Conservation (phyloP, 176 grass and related monocot species). For the Thinopyrum elongatum region DNA sequence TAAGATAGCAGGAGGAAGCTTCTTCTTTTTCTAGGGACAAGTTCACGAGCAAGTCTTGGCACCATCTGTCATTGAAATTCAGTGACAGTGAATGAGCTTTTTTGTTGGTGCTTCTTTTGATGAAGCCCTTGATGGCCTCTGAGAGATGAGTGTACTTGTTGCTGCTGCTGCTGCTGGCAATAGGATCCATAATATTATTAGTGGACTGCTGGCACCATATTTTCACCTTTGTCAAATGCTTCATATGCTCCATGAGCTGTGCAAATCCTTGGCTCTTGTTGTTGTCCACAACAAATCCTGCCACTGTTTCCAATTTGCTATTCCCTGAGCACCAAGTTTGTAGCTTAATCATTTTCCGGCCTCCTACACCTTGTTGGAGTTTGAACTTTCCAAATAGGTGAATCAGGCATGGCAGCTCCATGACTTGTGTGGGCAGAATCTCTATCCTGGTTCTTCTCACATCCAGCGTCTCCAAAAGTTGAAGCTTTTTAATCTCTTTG, state of each 20-base stretch:
- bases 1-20: background rate
- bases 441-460: background rate
- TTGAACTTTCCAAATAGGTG: background rate
- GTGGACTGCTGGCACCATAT: background rate
- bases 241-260: conserved; percentile 4
- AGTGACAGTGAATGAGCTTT: background rate
- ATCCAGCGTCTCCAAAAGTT: background rate
- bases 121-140: background rate
- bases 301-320: background rate
- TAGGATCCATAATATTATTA: background rate
- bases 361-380: background rate
- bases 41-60: background rate
- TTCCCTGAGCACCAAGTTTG: background rate
- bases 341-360: background rate
- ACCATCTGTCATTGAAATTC: background rate
- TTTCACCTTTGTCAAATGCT: conserved; percentile 5
- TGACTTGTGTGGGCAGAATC: background rate
- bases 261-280: background rate
- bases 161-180: background rate
- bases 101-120: background rate
- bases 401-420: background rate
- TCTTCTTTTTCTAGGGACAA: background rate
- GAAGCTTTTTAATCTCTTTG: background rate
- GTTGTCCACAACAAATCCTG: background rate
- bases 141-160: background rate